Conservation (phyloP, 768 basidiomycete genomes). For the Trametes coccinea region DNA sequence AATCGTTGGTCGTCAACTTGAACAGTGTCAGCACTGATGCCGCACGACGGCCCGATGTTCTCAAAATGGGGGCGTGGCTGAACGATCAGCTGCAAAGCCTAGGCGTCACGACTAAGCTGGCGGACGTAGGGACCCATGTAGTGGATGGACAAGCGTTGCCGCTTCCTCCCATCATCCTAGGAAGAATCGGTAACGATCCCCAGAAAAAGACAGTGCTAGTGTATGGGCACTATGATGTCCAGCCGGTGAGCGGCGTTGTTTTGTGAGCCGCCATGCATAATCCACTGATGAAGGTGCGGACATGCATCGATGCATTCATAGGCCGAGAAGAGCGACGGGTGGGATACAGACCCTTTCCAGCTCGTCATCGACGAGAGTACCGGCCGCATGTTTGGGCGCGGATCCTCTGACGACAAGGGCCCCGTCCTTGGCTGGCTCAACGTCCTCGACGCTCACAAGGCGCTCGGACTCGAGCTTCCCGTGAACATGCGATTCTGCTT, state of each 20-base stretch:
- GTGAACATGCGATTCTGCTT: constrained; percentile 92
- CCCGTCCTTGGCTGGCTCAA: constrained; percentile 89
- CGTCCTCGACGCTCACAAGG: constrained; percentile 80
- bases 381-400: constrained; percentile 77
- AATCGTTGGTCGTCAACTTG: too few relatives aligned
- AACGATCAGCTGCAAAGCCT: constrained; percentile 67
- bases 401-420: constrained; percentile 90
- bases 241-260: constrained; percentile 57
- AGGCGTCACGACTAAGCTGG: constrained; percentile 74
- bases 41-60: constrained; percentile 69
- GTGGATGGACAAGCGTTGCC: constrained; percentile 70
- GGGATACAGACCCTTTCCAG: constrained; percentile 84
- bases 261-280: too few relatives aligned
- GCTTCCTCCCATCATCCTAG: constrained; percentile 85
- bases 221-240: constrained; percentile 96
- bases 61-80: constrained; percentile 86
- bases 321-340: constrained; percentile 68
- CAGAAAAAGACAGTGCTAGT: constrained; percentile 92
- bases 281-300: background rate
- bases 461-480: constrained; percentile 68
- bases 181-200: constrained; percentile 76
- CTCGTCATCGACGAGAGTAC: constrained; percentile 56
- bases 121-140: constrained; percentile 74
- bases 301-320: constrained; percentile 12
- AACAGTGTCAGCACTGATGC: constrained; percentile 69